phyloP scores from a whole-genome alignment of 768 basidiomycete genomes.

The Megacollybia marginata region DNA sequence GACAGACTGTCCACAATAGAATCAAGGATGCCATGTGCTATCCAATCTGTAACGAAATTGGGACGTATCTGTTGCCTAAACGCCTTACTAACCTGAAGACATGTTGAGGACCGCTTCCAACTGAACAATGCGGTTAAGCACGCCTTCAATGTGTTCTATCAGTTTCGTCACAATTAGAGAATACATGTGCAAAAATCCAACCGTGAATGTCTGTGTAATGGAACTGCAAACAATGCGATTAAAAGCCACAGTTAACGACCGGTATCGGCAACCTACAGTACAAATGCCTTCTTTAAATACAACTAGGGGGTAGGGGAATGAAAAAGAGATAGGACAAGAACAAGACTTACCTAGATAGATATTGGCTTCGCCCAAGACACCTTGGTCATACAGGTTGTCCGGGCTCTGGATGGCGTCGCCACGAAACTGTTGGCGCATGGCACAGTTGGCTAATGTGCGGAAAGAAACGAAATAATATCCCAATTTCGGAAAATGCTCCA shows the following conservation, averaged over 20 bases:
- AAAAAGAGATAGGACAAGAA: too few relatives aligned
- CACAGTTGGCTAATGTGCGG: slow-evolving; percentile 64
- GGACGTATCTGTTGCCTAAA: background rate
- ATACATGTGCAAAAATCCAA: slow-evolving; percentile 12
- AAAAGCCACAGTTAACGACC: background rate
- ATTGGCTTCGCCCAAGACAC: slow-evolving; percentile 64
- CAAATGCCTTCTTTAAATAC: slow-evolving; percentile 87
- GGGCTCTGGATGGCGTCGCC: slow-evolving; percentile 9
- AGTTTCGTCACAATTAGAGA: background rate
- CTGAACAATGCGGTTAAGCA: slow-evolving; percentile 61
- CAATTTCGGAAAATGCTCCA: slow-evolving; percentile 78
- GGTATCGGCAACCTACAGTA: slow-evolving; percentile 36
- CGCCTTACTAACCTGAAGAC: slow-evolving; percentile 53
- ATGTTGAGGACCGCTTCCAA: slow-evolving; percentile 57
- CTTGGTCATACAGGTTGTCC: slow-evolving; percentile 21
- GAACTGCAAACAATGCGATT: slow-evolving; percentile 45
- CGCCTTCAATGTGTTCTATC: slow-evolving; percentile 69
- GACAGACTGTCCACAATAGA: slow-evolving; percentile 94
- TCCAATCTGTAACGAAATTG: slow-evolving; percentile 62
- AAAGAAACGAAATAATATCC: slow-evolving; percentile 93
- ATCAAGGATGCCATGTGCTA: slow-evolving; percentile 87
- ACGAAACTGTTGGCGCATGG: slow-evolving; percentile 31
- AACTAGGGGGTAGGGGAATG: slow-evolving; percentile 19
- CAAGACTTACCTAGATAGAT: slow-evolving; percentile 50
- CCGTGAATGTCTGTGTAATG: slow-evolving; percentile 83